Evolutionary conservation across 768 basidiomycete species (phyloP).

Genomic region (Trametes cingulata): DNA sequence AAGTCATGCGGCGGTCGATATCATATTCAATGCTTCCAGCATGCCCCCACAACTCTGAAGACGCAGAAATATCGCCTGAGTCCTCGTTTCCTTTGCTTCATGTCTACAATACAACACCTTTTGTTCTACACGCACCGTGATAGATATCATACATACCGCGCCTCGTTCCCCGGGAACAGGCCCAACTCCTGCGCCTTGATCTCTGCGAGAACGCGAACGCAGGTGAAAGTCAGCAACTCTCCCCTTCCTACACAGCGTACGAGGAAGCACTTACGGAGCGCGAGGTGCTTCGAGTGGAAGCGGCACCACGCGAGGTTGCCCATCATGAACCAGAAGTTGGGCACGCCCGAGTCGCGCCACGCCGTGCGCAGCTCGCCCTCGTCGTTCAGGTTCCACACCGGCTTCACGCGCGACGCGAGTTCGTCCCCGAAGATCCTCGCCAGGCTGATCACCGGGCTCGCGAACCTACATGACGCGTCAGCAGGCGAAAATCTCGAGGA

Average conservation of each 20-base stretch:
- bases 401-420: conserved; percentile 45
- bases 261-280: conserved; percentile 51
- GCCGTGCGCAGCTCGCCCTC: conserved; percentile 61
- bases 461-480: conserved; percentile 38
- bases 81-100: too few relatives aligned
- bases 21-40: too few relatives aligned
- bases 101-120: too few relatives aligned
- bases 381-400: conserved; percentile 64
- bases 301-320: conserved; percentile 63
- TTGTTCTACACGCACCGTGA: too few relatives aligned
- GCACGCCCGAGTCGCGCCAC: conserved; percentile 52
- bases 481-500: background rate
- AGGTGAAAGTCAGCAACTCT: too few relatives aligned
- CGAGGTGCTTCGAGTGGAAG: conserved; percentile 68
- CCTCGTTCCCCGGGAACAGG: too few relatives aligned
- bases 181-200: too few relatives aligned
- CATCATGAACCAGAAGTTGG: conserved; percentile 59
- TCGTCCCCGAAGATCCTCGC: conserved; percentile 48
- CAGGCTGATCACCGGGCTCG: conserved; percentile 43
- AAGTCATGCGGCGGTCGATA: too few relatives aligned
- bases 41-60: too few relatives aligned
- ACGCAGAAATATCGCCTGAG: too few relatives aligned
- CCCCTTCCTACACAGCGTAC: too few relatives aligned
- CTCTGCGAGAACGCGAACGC: background rate
- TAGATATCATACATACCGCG: too few relatives aligned